phyloP scores from a whole-genome alignment of 1,139 yeast genomes.

The Ogataea hybrid region DNA sequence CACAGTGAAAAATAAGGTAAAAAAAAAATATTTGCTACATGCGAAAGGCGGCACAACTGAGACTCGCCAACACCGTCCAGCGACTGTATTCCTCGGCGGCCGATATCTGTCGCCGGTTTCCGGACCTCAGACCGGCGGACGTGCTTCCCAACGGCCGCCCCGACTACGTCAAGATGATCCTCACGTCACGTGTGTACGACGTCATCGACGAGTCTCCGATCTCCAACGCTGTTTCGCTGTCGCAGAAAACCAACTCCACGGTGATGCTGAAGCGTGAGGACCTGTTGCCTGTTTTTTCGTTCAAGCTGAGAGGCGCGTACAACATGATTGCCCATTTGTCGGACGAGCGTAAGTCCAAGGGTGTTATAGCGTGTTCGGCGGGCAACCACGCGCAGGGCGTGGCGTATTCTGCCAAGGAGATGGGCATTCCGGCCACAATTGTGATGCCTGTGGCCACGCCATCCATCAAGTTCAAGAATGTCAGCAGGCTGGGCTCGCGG shows the following conservation, averaged over 20 bases:
- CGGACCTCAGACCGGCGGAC: constrained; percentile 52
- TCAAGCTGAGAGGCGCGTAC: constrained; percentile 96
- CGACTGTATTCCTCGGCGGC: constrained; percentile 4
- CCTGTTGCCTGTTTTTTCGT: constrained; percentile 89
- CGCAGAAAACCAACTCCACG: constrained; percentile 69
- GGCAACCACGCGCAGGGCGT: constrained; percentile 99
- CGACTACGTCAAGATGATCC: constrained; percentile 86
- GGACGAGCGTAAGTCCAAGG: constrained; percentile 65
- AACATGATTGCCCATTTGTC: constrained; percentile 92
- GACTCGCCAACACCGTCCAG: not conserved
- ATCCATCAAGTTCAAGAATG: constrained; percentile 87
- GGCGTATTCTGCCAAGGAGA: constrained; percentile 81
- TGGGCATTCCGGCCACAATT: constrained; percentile 90
- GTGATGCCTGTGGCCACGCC: constrained; percentile 99
- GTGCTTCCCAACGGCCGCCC: constrained; percentile 65
- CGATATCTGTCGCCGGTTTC: constrained; percentile 34
- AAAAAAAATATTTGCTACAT: not conserved
- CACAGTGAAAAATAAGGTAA: not conserved
- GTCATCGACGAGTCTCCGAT: constrained; percentile 90
- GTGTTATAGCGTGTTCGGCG: constrained; percentile 97
- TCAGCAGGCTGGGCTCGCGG: constrained; percentile 87
- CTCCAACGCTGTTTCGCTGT: constrained; percentile 70
- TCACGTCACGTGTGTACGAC: constrained; percentile 92
- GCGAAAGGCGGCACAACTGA: not conserved
- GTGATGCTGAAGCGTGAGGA: constrained; percentile 88